Evolutionary conservation across 192 early-diverging fungal species (phyloP), one percentile per base, ranked within the genome.

Genomic region (Coemansia sp.): DNA sequence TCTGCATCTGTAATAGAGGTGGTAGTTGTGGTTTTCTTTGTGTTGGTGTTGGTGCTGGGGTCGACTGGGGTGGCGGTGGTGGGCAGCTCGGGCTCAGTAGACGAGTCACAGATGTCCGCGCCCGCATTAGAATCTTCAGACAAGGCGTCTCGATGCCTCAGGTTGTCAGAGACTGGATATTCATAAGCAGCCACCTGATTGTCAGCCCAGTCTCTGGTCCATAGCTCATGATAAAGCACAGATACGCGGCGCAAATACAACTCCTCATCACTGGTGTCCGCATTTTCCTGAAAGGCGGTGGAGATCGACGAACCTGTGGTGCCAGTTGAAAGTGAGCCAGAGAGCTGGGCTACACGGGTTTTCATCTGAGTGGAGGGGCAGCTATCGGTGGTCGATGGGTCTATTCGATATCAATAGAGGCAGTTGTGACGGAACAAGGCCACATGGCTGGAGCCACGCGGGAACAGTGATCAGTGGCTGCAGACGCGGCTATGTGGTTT

Each of bases 141-240:
- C 34, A 9, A 9, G 34, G 10, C 10, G 34, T 1, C 8, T 9
- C 1, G 34, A 12, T 38, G 34, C 34, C 10, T 38, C 6, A 38
- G 10, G 34, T 38, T 38, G 8, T 38, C 31, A 32, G 16, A 28
- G 16, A 8, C 3, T 30, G n/a, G 31, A 8, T 19, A 56, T 32
- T 12, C 18, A 25, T 18, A 12, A 21, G 7, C n/a, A 18, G 27
- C 14, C 4, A 65, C 19, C 49, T 67, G 68, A 14, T 58, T 44
- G n/a, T 80, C 77, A 22, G 68, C 49, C 77, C 77, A 80, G 44
- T 80, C 77, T 38, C 60, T 62, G 64, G 38, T 71, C 77, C 77
- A 80, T 52, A 80, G 60, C 65, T 80, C 77, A 14, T 80, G 77
- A 53, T 80, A 80, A 26, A 80, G 68, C 4, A 74, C 64, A 5